phyloP scores from a whole-genome alignment of 768 basidiomycete species.

The Tricholoma sp. region DNA sequence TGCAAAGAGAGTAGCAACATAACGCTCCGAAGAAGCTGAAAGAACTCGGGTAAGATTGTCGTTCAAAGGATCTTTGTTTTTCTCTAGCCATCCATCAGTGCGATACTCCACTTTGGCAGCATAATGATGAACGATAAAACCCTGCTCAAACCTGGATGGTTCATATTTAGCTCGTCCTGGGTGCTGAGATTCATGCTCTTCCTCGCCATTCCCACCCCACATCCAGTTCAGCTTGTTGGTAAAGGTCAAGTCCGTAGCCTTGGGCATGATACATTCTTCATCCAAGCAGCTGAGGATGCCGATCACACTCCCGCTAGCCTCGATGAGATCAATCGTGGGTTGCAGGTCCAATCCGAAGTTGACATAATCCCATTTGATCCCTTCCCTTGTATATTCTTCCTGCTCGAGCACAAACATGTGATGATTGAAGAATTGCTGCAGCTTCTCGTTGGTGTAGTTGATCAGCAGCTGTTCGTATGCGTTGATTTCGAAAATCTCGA shows the following conservation, averaged over 20 bases:
- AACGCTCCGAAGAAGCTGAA: constrained; percentile 74
- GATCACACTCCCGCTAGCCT: constrained; percentile 72
- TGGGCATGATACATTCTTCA: constrained; percentile 99
- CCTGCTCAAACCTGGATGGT: constrained; percentile 84
- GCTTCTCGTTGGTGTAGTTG: constrained; percentile 98
- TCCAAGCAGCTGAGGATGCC: constrained; percentile 92
- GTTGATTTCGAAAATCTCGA: constrained; percentile 94
- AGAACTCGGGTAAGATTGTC: constrained; percentile 91
- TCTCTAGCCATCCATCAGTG: constrained; percentile 96
- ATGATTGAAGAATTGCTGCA: constrained; percentile 98
- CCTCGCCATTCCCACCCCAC: constrained; percentile 54
- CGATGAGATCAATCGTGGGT: constrained; percentile 97
- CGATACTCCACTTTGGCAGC: constrained; percentile 96
- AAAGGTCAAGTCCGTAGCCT: constrained; percentile 92
- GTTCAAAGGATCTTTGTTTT: constrained; percentile 98
- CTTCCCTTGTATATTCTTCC: constrained; percentile 95
- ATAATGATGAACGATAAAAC: constrained; percentile 94
- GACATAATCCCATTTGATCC: constrained; percentile 96
- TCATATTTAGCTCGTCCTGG: constrained; percentile 81
- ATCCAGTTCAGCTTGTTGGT: constrained; percentile 83
- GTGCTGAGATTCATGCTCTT: constrained; percentile 49
- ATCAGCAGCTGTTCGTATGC: constrained; percentile 97
- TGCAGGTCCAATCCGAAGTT: constrained; percentile 98
- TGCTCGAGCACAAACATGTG: constrained; percentile 99
- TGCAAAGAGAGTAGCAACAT: constrained; percentile 77